Conservation (phyloP, 2,329 filamentous ascomycete species). For the Curvularia sp. region DNA sequence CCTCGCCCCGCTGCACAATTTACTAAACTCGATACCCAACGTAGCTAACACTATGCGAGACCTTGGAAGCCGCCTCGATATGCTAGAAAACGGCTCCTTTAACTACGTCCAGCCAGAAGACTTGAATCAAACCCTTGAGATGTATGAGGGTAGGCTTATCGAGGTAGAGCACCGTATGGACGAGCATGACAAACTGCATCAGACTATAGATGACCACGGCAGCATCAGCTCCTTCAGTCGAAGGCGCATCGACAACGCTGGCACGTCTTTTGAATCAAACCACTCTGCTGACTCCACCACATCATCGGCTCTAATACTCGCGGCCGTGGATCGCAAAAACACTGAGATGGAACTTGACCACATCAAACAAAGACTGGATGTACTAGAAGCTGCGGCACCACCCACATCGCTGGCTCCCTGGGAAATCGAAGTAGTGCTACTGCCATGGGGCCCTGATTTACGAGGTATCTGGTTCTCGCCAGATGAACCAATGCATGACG, state of each 20-base stretch:
- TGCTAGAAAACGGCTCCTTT: constrained; percentile 74
- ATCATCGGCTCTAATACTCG: constrained; percentile 48
- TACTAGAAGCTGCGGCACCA: constrained; percentile 64
- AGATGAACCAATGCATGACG: constrained; percentile 50
- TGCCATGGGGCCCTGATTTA: constrained; percentile 70
- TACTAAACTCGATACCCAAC: constrained; percentile 50
- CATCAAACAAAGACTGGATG: constrained; percentile 58
- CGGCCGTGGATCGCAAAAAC: constrained; percentile 50
- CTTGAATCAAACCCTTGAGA: constrained; percentile 71
- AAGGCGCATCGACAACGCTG: constrained; percentile 42
- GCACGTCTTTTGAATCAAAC: constrained; percentile 53
- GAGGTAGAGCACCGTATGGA: constrained; percentile 68
- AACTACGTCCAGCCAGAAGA: constrained; percentile 71
- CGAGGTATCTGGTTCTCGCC: constrained; percentile 62
- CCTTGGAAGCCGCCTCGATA: constrained; percentile 71
- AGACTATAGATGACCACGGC: constrained; percentile 40
- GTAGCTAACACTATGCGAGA: constrained; percentile 61
- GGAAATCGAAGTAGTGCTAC: constrained; percentile 77
- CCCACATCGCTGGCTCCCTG: constrained; percentile 72
- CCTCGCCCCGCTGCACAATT: constrained; percentile 46
- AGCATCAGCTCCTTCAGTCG: constrained; percentile 38
- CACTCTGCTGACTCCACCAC: constrained; percentile 48
- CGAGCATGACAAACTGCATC: constrained; percentile 50
- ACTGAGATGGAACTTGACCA: constrained; percentile 55
- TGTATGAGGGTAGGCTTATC: constrained; percentile 70